Conservation (phyloP, 352 stramenopile genomes). For the Phytophthora sansomeana region DNA sequence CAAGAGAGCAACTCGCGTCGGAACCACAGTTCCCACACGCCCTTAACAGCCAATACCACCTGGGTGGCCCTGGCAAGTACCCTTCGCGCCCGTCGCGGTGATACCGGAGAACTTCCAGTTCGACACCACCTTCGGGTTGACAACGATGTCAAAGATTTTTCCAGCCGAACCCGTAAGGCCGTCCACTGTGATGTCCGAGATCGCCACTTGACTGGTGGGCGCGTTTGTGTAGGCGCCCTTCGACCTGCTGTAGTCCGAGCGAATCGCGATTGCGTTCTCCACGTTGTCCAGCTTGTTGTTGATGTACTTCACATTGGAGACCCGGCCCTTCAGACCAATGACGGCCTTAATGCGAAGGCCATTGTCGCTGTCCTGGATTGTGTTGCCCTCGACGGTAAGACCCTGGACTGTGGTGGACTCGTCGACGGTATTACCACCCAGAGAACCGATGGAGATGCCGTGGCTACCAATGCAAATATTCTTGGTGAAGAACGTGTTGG, state of each 20-base stretch:
- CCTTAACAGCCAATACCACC: no score
- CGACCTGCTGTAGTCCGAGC: constrained; percentile 42
- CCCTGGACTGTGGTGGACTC: constrained; percentile 23
- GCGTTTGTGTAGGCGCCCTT: constrained; percentile 29
- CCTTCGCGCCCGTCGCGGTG: constrained; percentile 18
- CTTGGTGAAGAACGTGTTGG: constrained; percentile 17
- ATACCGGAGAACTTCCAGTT: constrained; percentile 36
- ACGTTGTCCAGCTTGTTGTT: constrained; percentile 19
- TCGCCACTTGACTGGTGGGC: constrained; percentile 24
- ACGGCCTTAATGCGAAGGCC: no score
- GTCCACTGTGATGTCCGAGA: constrained; percentile 30
- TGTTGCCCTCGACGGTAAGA: constrained; percentile 30
- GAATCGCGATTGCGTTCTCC: constrained; percentile 37
- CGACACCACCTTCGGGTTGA: constrained; percentile 23
- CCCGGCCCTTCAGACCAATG: no score
- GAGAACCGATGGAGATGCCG: constrained; percentile 31
- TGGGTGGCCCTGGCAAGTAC: no score
- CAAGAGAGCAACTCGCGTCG: no score
- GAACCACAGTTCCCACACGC: no score
- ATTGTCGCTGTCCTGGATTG: constrained; percentile 23
- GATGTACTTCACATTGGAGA: no score
- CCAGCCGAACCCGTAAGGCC: constrained; percentile 25
- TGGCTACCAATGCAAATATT: constrained; percentile 20
- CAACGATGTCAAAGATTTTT: no score
- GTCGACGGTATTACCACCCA: constrained; percentile 22